phyloP scores from a whole-genome alignment of 495 filamentous ascomycete species.

The Aspergillus saccharolyticus region DNA sequence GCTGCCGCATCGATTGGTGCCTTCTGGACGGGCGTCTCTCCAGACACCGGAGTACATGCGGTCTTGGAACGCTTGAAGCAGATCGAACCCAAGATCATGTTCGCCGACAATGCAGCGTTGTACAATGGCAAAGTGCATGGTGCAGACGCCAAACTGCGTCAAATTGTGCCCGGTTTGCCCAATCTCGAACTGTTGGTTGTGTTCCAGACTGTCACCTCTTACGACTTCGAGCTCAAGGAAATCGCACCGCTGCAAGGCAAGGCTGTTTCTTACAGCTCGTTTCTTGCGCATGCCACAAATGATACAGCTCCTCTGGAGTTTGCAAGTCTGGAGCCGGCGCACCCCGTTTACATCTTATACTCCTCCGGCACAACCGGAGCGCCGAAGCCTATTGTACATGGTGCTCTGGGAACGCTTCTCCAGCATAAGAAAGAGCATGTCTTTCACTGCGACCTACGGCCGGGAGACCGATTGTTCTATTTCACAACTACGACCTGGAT shows the following conservation, averaged over 20 bases:
- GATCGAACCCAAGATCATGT: conserved; percentile 73
- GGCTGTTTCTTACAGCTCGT: conserved; percentile 47
- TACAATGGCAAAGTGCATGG: conserved; percentile 86
- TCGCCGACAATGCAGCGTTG: conserved; percentile 78
- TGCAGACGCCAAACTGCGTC: conserved; percentile 63
- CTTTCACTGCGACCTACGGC: conserved; percentile 71
- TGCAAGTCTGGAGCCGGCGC: conserved; percentile 68
- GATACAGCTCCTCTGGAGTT: conserved; percentile 54
- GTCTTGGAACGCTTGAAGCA: conserved; percentile 80
- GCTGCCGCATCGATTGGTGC: conserved; percentile 74
- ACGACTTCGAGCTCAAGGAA: conserved; percentile 44
- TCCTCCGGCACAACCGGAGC: conserved; percentile 85
- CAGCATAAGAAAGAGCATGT: conserved; percentile 94
- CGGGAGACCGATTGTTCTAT: conserved; percentile 66
- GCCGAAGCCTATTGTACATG: conserved; percentile 90
- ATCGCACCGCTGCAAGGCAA: conserved; percentile 46
- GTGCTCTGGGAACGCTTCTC: conserved; percentile 77
- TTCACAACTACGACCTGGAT: conserved; percentile 92
- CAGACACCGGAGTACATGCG: conserved; percentile 73
- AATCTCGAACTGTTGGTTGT: conserved; percentile 63
- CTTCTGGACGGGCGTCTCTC: conserved; percentile 87
- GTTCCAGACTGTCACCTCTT: conserved; percentile 54
- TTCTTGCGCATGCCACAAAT: conserved; percentile 39
- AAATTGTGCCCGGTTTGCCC: conserved; percentile 61
- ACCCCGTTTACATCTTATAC: conserved; percentile 87